Conservation (phyloP, 441 rosid genomes). For the Dalechampia spathulata region DNA sequence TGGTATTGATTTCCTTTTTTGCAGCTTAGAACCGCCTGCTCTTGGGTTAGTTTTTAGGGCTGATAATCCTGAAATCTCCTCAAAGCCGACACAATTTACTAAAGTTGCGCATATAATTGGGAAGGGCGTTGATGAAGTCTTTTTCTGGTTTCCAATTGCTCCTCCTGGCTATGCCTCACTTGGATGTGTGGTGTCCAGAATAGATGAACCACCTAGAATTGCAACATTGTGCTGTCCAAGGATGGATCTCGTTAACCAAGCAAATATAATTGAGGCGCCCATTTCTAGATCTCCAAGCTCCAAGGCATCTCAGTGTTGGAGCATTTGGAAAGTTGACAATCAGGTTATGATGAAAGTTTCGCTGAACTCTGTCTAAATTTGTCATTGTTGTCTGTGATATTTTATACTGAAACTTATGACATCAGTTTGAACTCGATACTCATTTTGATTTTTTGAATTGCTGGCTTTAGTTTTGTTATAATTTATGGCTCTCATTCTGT, state of each 20-base stretch:
- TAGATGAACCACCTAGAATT: constrained; percentile 62
- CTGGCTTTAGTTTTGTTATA: constrained; percentile 1
- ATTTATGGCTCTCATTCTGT: constrained; percentile 5
- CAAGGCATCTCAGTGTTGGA: constrained; percentile 83
- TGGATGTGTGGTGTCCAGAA: constrained; percentile 84
- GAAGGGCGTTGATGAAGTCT: constrained; percentile 87
- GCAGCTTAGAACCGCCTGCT: constrained; percentile 94
- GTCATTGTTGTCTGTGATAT: neutral
- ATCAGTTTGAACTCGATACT: constrained; percentile 3
- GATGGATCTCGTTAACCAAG: constrained; percentile 86
- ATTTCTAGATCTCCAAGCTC: constrained; percentile 76
- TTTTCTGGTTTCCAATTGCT: constrained; percentile 97
- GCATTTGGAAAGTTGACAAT: constrained; percentile 98
- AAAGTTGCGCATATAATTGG: constrained; percentile 84
- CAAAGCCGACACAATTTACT: constrained; percentile 87
- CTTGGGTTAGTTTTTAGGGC: constrained; percentile 75
- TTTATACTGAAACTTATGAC: neutral
- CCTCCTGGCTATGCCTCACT: constrained; percentile 95
- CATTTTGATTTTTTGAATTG: neutral
- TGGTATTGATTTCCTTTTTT: constrained; percentile 19
- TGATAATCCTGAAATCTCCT: constrained; percentile 73
- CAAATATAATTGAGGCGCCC: constrained; percentile 71
- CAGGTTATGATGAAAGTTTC: constrained; percentile 52
- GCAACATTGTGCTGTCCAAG: constrained; percentile 88
- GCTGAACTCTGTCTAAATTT: constrained; percentile 8